These are phyloP conservation scores for Fusarium chlamydosporum DNA, from an alignment of 2,329 filamentous ascomycete genomes.

Conservation along the genomic window DNA sequence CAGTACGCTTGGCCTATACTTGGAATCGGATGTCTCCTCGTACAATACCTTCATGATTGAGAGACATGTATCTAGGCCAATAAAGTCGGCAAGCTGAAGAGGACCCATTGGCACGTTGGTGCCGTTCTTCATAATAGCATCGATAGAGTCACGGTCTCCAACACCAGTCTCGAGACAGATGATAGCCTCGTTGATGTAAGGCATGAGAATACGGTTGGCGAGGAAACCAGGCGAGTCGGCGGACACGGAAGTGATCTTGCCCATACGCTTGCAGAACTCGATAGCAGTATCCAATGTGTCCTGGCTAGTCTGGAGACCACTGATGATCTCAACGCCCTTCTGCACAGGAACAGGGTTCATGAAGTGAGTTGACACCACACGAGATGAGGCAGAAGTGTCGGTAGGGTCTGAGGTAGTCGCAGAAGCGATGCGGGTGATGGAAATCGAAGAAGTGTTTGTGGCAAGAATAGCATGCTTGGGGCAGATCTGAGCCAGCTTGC, in stretches of 20 bases:
- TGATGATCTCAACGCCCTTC: slow-evolving; percentile 98
- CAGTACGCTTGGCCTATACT: slow-evolving; percentile 91
- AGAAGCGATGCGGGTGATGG: slow-evolving; percentile 95
- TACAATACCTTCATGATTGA: slow-evolving; percentile 98
- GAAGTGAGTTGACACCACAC: slow-evolving; percentile 96
- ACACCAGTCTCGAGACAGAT: slow-evolving; percentile 96
- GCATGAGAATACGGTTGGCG: slow-evolving; percentile 97
- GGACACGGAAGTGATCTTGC: slow-evolving; percentile 89
- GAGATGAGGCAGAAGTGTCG: slow-evolving; percentile 84
- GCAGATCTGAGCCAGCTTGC: slow-evolving; percentile 83
- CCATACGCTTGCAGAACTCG: slow-evolving; percentile 90
- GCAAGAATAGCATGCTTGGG: slow-evolving; percentile 90
- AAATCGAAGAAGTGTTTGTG: slow-evolving; percentile 99
- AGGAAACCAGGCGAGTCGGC: slow-evolving; percentile 94
- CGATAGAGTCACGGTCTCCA: slow-evolving; percentile 90
- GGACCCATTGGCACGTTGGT: slow-evolving; percentile 99
- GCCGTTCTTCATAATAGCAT: slow-evolving; percentile 99
- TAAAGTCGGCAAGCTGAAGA: slow-evolving; percentile 93
- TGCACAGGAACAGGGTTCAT: slow-evolving; percentile 99
- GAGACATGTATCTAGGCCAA: slow-evolving; percentile 94
- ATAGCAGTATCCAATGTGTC: slow-evolving; percentile 86
- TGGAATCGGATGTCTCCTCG: slow-evolving; percentile 91
- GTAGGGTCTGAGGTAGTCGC: slow-evolving; percentile 83
- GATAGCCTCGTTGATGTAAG: slow-evolving; percentile 98
- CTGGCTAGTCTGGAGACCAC: slow-evolving; percentile 89